Conservation (phyloP, 1,284 basidiomycete species). For the Microbotryum saponariae region DNA sequence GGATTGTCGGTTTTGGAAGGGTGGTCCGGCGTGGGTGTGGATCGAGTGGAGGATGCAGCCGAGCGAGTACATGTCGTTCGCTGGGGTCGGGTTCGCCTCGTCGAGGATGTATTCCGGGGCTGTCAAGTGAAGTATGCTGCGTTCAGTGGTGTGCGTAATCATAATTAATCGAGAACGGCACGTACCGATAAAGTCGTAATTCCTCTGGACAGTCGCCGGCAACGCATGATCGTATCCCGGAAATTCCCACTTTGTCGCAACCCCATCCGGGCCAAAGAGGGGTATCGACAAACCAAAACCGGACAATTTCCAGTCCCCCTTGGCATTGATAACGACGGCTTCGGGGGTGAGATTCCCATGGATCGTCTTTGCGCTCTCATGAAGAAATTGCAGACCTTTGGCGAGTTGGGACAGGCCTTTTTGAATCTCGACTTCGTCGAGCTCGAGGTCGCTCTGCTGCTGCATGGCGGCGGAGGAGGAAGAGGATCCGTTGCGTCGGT, state of each 20-base stretch:
- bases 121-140: constrained; percentile 37
- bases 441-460: constrained; percentile 49
- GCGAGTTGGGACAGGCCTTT: constrained; percentile 91
- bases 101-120: constrained; percentile 94
- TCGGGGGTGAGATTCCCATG: constrained; percentile 86
- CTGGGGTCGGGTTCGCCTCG: constrained; percentile 63
- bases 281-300: constrained; percentile 82
- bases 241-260: constrained; percentile 73
- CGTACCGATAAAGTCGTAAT: constrained; percentile 88
- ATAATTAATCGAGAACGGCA: constrained; percentile 1
- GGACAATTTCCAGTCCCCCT: constrained; percentile 96
- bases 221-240: constrained; percentile 76
- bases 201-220: constrained; percentile 75
- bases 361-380: constrained; percentile 80
- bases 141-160: neutral
- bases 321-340: constrained; percentile 71
- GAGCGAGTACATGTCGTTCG: constrained; percentile 90
- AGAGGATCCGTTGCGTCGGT: constrained; percentile 40
- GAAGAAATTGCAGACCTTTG: constrained; percentile 86
- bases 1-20: constrained; percentile 81
- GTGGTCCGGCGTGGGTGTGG: constrained; percentile 77
- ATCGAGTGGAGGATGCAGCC: constrained; percentile 85
- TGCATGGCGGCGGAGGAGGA: neutral
- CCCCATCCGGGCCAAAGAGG: constrained; percentile 62
- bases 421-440: constrained; percentile 95